Conservation (phyloP, 129 eudicot genomes). For the Smallanthus sonchifolius region DNA sequence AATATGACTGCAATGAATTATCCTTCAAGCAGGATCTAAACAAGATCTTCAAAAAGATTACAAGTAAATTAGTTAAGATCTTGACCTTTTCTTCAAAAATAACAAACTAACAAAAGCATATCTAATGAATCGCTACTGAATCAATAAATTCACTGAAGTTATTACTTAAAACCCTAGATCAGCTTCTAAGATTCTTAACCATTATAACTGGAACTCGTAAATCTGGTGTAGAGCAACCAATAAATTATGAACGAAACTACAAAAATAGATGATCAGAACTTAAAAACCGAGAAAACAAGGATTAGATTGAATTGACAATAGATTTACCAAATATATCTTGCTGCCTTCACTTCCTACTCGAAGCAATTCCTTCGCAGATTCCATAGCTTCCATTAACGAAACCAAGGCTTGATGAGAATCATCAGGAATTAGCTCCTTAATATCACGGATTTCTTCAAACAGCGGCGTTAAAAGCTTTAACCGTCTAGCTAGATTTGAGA, state of each 20-base stretch:
- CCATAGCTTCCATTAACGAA: slow-evolving; percentile 41
- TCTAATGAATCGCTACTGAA: background rate
- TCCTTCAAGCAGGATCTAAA: background rate
- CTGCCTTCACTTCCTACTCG: slow-evolving; percentile 71
- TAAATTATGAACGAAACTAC: background rate
- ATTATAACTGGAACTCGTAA: background rate
- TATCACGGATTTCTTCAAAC: slow-evolving; percentile 91
- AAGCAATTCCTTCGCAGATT: slow-evolving; percentile 67
- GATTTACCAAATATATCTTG: slow-evolving; percentile 72
- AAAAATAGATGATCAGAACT: slow-evolving; percentile 6
- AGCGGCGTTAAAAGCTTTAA: slow-evolving; percentile 77
- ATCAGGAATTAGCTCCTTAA: slow-evolving; percentile 36
- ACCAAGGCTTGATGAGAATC: slow-evolving; percentile 33
- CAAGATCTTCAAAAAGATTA: slow-evolving; percentile 10
- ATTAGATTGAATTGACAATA: slow-evolving; percentile 14
- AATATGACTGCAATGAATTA: background rate
- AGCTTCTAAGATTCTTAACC: background rate
- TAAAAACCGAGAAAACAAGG: background rate
- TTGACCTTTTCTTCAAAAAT: background rate
- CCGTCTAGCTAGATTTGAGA: slow-evolving; percentile 69
- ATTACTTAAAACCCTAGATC: slow-evolving; percentile 8
- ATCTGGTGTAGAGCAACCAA: background rate
- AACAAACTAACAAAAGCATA: background rate
- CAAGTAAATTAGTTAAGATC: slow-evolving; percentile 9
- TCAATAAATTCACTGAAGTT: background rate